Evolutionary conservation across 805 yeast genomes (phyloP), one percentile per base, ranked within the genome.

Genomic region (Candida anglica): DNA sequence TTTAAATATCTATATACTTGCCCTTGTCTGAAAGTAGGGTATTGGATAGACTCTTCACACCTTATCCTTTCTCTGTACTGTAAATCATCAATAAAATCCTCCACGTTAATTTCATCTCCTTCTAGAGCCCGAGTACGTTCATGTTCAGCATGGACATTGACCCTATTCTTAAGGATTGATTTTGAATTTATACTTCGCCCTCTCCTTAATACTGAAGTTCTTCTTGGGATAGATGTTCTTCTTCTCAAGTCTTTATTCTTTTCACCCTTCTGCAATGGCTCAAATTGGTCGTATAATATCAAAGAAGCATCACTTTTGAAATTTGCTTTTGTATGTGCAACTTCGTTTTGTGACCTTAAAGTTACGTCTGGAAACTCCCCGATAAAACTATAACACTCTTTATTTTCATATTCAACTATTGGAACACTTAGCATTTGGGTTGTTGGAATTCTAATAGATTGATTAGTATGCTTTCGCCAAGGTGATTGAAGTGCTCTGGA

Each of bases 81-180:
- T 9, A 27, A 17, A 9, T 27, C 30, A 15, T 19, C 6, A 9
- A 27, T 16, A 17, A 27, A 27, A 5, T 27, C 30, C 7, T 27
- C 22, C 16, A 27, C 17, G 6, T 9, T 17, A n/a, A 27, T 13
- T 10, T 7, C 6, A 14, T 27, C 30, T 5, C 9, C 4, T 11
- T 16, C 14, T 8, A 17, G 4, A 5, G 30, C 30, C 20, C 30
- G 15, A 17, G 13, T 4, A 6, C 30, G 15, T 16, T 27, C 30
- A 16, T n/a, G 16, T 19, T 15, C 30, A 9, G 16, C 30, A 16
- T 13, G 17, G 5, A 7, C 15, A 15, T 27, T 27, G 14, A 5
- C 8, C 20, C 18, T 27, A 11, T 27, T 27, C 13, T 27, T 27
- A 20, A 27, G 18, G 21, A 27, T 27, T 17, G 30, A 27, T 15